Percentiles rank a stretch among this genome's conserved stretches.
phyloP scores from a whole-genome alignment of 2,329 filamentous ascomycete genomes.

The Pseudonectria foliicola region DNA sequence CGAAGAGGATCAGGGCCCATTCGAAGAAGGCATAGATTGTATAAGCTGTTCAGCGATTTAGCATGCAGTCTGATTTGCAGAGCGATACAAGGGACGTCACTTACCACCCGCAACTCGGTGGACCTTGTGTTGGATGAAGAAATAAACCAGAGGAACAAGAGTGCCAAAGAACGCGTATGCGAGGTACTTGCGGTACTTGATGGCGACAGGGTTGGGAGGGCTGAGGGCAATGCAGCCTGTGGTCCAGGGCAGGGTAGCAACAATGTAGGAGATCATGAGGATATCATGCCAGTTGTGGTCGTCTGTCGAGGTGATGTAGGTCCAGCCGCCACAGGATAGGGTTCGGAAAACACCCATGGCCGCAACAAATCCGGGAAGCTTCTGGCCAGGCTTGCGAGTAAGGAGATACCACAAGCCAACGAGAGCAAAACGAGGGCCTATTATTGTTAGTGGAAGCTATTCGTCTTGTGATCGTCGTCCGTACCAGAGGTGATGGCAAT shows the following conservation, averaged over 20 bases:
- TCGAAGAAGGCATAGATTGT: constrained; percentile 98
- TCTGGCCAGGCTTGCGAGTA: constrained; percentile 66
- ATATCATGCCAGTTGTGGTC: constrained; percentile 99
- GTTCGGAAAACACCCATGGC: constrained; percentile 79
- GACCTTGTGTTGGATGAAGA: constrained; percentile 98
- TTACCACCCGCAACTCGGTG: constrained; percentile 87
- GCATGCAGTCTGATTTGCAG: too few relatives aligned
- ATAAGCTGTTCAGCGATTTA: constrained; percentile 58
- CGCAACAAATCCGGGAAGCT: constrained; percentile 74
- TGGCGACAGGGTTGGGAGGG: constrained; percentile 71
- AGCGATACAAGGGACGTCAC: too few relatives aligned
- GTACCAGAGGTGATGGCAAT: constrained; percentile 89
- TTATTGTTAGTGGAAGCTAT: constrained; percentile 10
- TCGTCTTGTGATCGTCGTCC: too few relatives aligned
- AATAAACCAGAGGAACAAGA: constrained; percentile 85
- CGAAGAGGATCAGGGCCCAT: constrained; percentile 89
- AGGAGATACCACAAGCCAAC: constrained; percentile 90
- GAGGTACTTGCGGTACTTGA: constrained; percentile 84
- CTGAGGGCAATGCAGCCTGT: constrained; percentile 82
- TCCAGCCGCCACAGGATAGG: constrained; percentile 94
- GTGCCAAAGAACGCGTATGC: constrained; percentile 83
- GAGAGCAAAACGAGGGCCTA: constrained; percentile 83
- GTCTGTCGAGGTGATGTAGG: constrained; percentile 95
- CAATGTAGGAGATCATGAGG: constrained; percentile 97
- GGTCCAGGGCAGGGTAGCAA: constrained; percentile 93